These are phyloP conservation scores for Cutaneotrichosporon sp. DNA, from an alignment of 1,284 basidiomycete genomes.

Conservation along the genomic window DNA sequence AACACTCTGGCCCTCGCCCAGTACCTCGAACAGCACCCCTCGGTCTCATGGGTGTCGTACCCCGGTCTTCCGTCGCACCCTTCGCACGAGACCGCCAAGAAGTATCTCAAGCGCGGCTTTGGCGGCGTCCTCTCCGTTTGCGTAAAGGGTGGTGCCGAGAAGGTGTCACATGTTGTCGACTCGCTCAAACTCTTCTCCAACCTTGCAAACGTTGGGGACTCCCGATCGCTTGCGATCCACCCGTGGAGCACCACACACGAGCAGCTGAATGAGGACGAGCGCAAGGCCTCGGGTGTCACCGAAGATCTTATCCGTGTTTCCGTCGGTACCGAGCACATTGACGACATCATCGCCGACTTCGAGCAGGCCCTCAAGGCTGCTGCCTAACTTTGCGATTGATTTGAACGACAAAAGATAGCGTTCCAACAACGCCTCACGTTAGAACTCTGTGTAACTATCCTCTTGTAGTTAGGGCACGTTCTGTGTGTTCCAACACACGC, in stretches of 20 bases:
- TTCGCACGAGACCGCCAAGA: slow-evolving; percentile 58
- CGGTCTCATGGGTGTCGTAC: slow-evolving; percentile 76
- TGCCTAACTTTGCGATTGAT: not conserved
- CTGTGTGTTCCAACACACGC: too few species aligned
- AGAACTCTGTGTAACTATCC: too few species aligned
- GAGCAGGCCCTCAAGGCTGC: slow-evolving; percentile 54
- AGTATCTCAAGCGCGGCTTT: slow-evolving; percentile 58
- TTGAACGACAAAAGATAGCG: too few species aligned
- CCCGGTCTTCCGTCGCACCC: slow-evolving; percentile 65
- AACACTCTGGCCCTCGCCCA: slow-evolving; percentile 42
- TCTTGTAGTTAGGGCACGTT: too few species aligned
- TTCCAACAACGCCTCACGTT: too few species aligned
- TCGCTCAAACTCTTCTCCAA: slow-evolving; percentile 67
- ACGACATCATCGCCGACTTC: slow-evolving; percentile 81
- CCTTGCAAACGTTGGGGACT: slow-evolving; percentile 69
- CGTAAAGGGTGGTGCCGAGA: slow-evolving; percentile 60
- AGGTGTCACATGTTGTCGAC: slow-evolving; percentile 67
- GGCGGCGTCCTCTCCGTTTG: slow-evolving; percentile 81
- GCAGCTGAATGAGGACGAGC: slow-evolving; percentile 55
- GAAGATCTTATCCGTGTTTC: slow-evolving; percentile 71
- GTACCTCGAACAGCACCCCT: slow-evolving; percentile 55
- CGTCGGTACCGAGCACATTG: slow-evolving; percentile 79
- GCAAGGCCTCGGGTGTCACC: slow-evolving; percentile 65
- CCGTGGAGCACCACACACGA: slow-evolving; percentile 72
- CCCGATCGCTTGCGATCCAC: slow-evolving; percentile 77